Base-by-base conservation (phyloP, 73 alveolate species). In the Paraurostyla sp. region DNA sequence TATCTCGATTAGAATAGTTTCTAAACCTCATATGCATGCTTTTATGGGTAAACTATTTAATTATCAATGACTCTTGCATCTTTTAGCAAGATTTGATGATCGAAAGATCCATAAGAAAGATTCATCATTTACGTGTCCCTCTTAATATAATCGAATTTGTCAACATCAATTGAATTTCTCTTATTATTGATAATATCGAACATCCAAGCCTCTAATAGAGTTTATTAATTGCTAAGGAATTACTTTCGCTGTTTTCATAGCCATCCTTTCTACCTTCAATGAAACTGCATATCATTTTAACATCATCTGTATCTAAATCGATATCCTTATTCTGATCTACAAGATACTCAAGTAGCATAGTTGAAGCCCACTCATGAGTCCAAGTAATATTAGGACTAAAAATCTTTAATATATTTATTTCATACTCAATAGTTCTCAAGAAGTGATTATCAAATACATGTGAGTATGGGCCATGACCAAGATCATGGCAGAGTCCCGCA, bases 381-480 rank as follows among this genome's bases (percentile, higher is more conserved):
- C 98, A 96, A 11, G 65, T 40, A 7, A 45, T 69, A n/a, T 84
- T 54, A 38, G 95, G 92, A 32, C 52, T 33, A 41, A 18, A 38
- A 36, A 23, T 75, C 30, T 22, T 42, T 25, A 58, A 76, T 32
- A 13, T 3, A 1, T 36, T 11, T 38, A 65, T 38, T 18, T 7
- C 56, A 38, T 65, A 65, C 82, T 65, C 38, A 4, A 81, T 59
- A 0, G 62, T 58, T 58, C 83, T 52, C 36, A 81, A 22, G 82
- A 95, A 80, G 52, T 83, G 85, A 36, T 62, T 78, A 69, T 95
- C 97, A 88, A 93, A 96, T 16, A 93, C 84, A 80, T 96, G 99
- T 33, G 95, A 85, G 69, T 92, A 96, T 23, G 99, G 99, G 0
- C 99, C 99, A 89, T 96, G 99, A 22, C 99, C 99, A 18, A 96